Base-by-base conservation (phyloP, 768 basidiomycete genomes). In the Gloeopeniophorella convolvens region DNA sequence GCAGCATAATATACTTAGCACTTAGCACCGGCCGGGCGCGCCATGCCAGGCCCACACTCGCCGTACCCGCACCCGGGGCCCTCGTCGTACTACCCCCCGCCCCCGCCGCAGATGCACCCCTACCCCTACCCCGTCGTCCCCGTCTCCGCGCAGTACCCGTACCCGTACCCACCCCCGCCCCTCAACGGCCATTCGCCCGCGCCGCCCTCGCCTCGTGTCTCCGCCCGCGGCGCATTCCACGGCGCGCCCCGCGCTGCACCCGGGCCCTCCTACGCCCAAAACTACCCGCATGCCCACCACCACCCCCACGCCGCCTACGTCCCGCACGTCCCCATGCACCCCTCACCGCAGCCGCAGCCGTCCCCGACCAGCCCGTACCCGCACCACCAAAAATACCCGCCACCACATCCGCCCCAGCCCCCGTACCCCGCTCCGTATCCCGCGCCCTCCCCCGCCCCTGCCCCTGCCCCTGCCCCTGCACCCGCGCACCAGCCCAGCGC, bases 281-380 rank as follows among this genome's bases (percentile, higher is more conserved):
- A 66, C 56, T 66, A 66, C 48, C 70, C 46, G 15, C 46, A 68
- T 45, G 61, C 56, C 15, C 66, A 63, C 5, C 66, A 70, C 42
- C 57, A 65, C 24, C 72, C 63, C 8, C 71, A 72, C 53, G 62
- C 73, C 21, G 65, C 70, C 24, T 67, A 70, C n/a, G 68, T 68
- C 53, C 62, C 58, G 18, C 59, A 58, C 30, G 34, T 46, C 35
- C 57, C 61, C 48, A 44, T 62, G 28, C 60, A 56, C 21, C 33
- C 48, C 32, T 36, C 45, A n/a, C 60, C 63, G 1, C 62, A 56
- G 1, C 57, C 65, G 8, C 63, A 64, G 5, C 47, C 60, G 8
- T 60, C 64, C 2, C 62, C 66, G 8, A 51, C 58, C 30, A 65
- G 62, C 51, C 54, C 64, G 12, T 65, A 60, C 48, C 56, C 57